Evolutionary conservation across 2,329 filamentous ascomycete species (phyloP).

Genomic region (Colletotrichum theobromicola): DNA sequence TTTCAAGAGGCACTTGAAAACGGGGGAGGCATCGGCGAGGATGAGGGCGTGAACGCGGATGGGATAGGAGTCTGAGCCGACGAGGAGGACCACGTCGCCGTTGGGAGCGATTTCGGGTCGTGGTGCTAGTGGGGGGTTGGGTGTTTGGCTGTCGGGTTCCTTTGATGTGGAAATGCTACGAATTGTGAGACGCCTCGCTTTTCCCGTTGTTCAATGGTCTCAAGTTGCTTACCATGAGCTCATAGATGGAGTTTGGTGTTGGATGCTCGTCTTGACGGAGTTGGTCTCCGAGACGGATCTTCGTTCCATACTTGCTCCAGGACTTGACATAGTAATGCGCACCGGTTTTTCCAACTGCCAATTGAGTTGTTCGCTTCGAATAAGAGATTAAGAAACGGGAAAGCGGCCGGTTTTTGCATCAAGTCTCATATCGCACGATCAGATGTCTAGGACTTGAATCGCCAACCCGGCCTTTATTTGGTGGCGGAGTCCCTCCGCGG

Average conservation of each 20-base stretch:
- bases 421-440: neutral
- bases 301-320: neutral
- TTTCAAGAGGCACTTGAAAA: neutral
- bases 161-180: neutral
- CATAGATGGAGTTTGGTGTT: neutral
- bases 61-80: neutral
- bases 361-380: fast-evolving
- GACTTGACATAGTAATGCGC: neutral
- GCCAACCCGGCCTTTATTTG: neutral
- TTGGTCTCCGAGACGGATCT: neutral
- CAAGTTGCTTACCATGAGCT: neutral
- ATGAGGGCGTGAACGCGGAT: neutral
- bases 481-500: neutral
- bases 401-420: neutral
- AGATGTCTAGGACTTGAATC: neutral
- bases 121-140: neutral
- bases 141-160: fast-evolving
- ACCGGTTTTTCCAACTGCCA: neutral
- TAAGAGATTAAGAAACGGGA: fast-evolving
- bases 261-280: neutral
- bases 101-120: neutral
- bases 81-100: neutral
- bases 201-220: fast-evolving
- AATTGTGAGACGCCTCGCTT: fast-evolving
- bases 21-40: neutral